phyloP scores from a whole-genome alignment of 352 stramenopile genomes.

The Globisporangium paddicum region DNA sequence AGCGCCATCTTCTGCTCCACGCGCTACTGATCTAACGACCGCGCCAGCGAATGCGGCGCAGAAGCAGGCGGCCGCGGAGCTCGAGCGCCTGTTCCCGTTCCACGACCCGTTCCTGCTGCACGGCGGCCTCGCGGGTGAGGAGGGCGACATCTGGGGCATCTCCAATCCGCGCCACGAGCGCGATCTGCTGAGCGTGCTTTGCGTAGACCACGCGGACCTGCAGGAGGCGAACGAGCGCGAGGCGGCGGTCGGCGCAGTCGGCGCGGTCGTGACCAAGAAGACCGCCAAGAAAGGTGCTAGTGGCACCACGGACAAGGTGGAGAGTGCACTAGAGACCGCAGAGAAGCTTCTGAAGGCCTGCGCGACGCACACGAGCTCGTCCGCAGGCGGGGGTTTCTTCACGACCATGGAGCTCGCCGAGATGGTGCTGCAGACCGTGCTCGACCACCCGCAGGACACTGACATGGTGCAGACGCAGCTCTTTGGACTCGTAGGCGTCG shows the following conservation, averaged over 20 bases:
- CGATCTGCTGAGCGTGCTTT: conserved; percentile 44
- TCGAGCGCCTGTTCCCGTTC: conserved; percentile 21
- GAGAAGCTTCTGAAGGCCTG: conserved; percentile 45
- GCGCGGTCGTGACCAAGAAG: conserved; percentile 53
- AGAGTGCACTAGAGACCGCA: conserved; percentile 7
- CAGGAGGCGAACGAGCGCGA: conserved; percentile 47
- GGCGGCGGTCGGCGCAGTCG: conserved; percentile 34
- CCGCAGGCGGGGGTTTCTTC: conserved; percentile 29
- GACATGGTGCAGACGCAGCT: conserved; percentile 69
- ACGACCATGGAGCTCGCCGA: conserved; percentile 62
- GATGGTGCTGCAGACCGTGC: conserved; percentile 59
- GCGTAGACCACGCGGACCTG: conserved; percentile 53
- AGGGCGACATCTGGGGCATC: conserved; percentile 20
- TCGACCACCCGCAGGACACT: conserved; percentile 40
- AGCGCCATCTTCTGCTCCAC: no score
- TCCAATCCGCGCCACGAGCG: conserved; percentile 21
- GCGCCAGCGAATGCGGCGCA: not conserved
- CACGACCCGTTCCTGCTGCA: conserved; percentile 30
- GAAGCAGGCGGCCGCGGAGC: not conserved
- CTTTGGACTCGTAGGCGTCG: conserved; percentile 80
- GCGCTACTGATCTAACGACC: no score
- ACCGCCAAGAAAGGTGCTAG: not conserved
- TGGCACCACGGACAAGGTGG: not conserved
- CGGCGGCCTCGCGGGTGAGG: conserved; percentile 16
- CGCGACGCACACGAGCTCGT: conserved; percentile 21